Base-by-base conservation (phyloP, 495 filamentous ascomycete genomes). In the Hypomontagnella monticulosa region DNA sequence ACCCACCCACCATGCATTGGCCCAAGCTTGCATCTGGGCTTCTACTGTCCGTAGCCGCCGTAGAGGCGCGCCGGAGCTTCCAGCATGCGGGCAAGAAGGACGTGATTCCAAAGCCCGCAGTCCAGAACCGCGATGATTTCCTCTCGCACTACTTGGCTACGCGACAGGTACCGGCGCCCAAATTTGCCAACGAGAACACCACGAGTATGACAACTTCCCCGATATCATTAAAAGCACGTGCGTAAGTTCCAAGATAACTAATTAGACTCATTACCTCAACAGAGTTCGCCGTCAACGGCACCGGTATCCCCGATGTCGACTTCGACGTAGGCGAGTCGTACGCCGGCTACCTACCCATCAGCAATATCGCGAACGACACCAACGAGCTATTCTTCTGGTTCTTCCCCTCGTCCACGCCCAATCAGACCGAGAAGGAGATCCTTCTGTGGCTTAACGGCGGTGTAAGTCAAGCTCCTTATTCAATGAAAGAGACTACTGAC, bases 291-390 rank as follows among this genome's bases (percentile, higher is more conserved):
- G 88, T 93, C 58, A 85, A 93, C 65, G 90, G 90, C 19, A 83
- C 83, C 1, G 80, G 78, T 4, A 85, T 93, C 54, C 91, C 91
- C 0, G 86, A 92, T 20, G 88, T 93, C 6, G 77, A 88, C 62
- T 94, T 92, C 64, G 87, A 94, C 62, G 86, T 91, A 67, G 91
- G 91, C 50, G 91, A 94, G 72, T 89, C 86, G 0, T 94, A 93
- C 70, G 83, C 91, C 6, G 91, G 91, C 18, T 83, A 90, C n/a
- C 72, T 94, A 5, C 84, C 90, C n/a, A 91, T 92, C 58, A 73
- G 78, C 4, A 66, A 72, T 27, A 69, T 76, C 37, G 63, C 68
- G 2, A 79, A 87, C 41, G 84, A 87, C 69, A 83, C 78, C 0
- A 83, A 84, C 48, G 73, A 84, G 69, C 77, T 93, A 3, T 92